Conservation (phyloP, 805 yeast species). For the Yamadazyma insecticola region DNA sequence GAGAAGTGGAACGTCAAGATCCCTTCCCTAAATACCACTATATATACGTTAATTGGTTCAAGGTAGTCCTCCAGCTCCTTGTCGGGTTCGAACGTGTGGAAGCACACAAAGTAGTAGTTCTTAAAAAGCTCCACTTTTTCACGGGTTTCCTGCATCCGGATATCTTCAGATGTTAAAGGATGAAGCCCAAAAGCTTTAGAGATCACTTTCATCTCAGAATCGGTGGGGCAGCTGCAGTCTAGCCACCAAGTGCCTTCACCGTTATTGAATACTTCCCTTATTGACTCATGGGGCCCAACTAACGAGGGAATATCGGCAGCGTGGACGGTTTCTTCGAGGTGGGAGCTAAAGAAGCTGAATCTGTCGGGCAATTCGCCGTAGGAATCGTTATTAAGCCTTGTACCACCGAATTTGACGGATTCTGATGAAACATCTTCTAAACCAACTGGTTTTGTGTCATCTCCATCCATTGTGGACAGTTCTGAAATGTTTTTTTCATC, state of each 20-base stretch:
- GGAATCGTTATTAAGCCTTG: too few species aligned
- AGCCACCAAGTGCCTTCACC: slow-evolving; percentile 92
- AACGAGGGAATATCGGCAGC: slow-evolving; percentile 82
- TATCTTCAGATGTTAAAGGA: slow-evolving; percentile 97
- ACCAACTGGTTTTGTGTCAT: slow-evolving; percentile 2
- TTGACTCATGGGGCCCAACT: slow-evolving; percentile 58
- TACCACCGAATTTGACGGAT: not conserved
- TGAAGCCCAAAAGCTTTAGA: slow-evolving; percentile 95
- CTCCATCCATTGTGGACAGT: slow-evolving; percentile 8
- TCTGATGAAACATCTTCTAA: not conserved
- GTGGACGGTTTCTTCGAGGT: slow-evolving; percentile 82
- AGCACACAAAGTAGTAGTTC: slow-evolving; percentile 89
- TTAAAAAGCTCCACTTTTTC: slow-evolving; percentile 93
- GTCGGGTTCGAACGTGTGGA: slow-evolving; percentile 93
- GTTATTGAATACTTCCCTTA: slow-evolving; percentile 64
- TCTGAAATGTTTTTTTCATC: slow-evolving; percentile 7
- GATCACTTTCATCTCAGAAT: slow-evolving; percentile 85
- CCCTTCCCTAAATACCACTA: slow-evolving; percentile 59
- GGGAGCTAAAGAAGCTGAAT: slow-evolving; percentile 78
- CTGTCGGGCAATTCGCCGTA: slow-evolving; percentile 65
- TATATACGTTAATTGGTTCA: slow-evolving; percentile 73
- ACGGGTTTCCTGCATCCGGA: slow-evolving; percentile 92
- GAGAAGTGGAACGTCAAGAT: slow-evolving; percentile 56
- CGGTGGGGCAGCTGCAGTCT: slow-evolving; percentile 92
- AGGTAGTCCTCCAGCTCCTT: slow-evolving; percentile 74